Base-by-base conservation (phyloP, 805 yeast genomes). In the Saturnispora hagleri region DNA sequence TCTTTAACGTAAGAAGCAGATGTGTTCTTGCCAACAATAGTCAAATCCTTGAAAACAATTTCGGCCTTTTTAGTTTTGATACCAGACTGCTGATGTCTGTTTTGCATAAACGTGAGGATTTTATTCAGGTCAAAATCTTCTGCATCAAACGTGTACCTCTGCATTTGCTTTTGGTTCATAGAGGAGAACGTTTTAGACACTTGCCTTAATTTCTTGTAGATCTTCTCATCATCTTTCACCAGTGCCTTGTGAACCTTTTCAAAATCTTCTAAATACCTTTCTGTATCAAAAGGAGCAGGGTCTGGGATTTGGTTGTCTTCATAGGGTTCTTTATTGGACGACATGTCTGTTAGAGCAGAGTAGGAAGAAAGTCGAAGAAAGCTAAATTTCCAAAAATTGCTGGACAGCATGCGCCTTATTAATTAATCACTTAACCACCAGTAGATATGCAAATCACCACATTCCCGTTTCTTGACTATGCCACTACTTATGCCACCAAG, bases 1-100 rank as follows among this genome's bases (percentile, higher is more conserved):
- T 82, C 75, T 34, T 70, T 68, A 26, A 69, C 68, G 53, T 70
- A 62, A 0, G 80, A 64, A 50, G 76, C 71, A 7, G 75, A 62
- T 51, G 73, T 71, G 57, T 78, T 80, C 41, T 70, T 66, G 47
- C 83, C 84, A 49, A 57, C 64, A 22, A 73, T 72, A n/a, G 71
- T 60, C 43, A 77, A 62, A 57, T 73, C 69, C 51, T 66, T 57
- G 58, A 75, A 72, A 3, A 65, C 59, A 3, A 79, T 71, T 54
- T 80, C 81, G 12, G 77, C 26, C 64, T 65, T 36, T 61, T 66
- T 54, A 9, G 38, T 61, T 43, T 70, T 67, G 44, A 77, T 69
- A 35, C 81, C 81, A 57, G 75, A 74, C 26, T 69, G 70, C 15
- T 65, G 60, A 5, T 76, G 68, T 35, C 69, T 68, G 26, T 60